phyloP scores from a whole-genome alignment of 768 basidiomycete genomes.

The Amanita inopinata region DNA sequence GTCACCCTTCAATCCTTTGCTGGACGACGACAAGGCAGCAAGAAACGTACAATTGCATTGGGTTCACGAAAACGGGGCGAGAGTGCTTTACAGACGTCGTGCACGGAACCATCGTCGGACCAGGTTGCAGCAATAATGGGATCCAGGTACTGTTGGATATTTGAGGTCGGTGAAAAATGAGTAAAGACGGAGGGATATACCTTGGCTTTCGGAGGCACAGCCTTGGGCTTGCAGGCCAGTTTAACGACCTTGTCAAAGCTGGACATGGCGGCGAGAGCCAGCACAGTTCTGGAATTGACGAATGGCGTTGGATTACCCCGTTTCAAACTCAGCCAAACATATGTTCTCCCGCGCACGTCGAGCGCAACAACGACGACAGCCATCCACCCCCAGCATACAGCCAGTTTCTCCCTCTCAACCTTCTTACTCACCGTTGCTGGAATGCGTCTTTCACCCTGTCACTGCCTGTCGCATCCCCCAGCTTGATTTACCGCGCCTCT shows the following conservation, averaged over 20 bases:
- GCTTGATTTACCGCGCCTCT: constrained; percentile 1
- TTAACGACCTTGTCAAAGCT: constrained; percentile 91
- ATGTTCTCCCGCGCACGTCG: neutral
- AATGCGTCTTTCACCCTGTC: no score
- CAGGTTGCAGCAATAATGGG: constrained; percentile 96
- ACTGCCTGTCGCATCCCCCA: neutral
- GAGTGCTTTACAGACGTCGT: constrained; percentile 88
- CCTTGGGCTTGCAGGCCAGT: constrained; percentile 94
- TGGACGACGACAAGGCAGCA: constrained; percentile 8
- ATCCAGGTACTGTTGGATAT: constrained; percentile 72
- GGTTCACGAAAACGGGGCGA: constrained; percentile 81
- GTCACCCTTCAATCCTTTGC: neutral
- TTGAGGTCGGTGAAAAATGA: constrained; percentile 9
- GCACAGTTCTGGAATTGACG: constrained; percentile 8
- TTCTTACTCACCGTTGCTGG: no score
- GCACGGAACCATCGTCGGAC: constrained; percentile 86
- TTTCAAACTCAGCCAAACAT: constrained; percentile 11
- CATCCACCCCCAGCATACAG: no score
- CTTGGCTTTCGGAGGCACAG: constrained; percentile 92
- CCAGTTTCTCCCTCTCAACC: no score
- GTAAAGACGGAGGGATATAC: constrained; percentile 27
- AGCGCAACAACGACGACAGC: neutral
- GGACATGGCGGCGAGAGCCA: constrained; percentile 35
- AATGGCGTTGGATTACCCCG: constrained; percentile 12
- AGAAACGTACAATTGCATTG: constrained; percentile 66